phyloP scores from a whole-genome alignment of 805 yeast species.

The Metschnikowia hibisci region DNA sequence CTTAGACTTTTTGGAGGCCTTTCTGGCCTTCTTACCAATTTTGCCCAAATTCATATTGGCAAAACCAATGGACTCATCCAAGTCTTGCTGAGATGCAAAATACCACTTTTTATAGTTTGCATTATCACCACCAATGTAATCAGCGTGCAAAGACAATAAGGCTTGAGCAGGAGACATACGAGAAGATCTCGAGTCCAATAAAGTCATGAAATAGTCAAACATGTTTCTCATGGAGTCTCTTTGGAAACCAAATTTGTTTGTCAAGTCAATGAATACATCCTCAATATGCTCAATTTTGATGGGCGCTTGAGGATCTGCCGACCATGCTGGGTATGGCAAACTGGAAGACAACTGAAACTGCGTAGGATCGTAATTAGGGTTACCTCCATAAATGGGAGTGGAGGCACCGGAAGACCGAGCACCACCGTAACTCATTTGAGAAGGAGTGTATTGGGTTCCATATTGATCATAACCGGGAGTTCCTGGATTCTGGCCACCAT shows the following conservation, averaged over 20 bases:
- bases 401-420: constrained; percentile 87
- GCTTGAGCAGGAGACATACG: constrained; percentile 92
- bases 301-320: constrained; percentile 90
- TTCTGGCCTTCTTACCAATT: constrained; percentile 72
- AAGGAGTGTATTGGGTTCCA: constrained; percentile 74
- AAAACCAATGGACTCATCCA: constrained; percentile 81
- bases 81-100: constrained; percentile 82
- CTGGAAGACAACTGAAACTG: constrained; percentile 65
- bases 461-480: constrained; percentile 66
- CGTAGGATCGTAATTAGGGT: constrained; percentile 53
- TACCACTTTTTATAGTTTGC: constrained; percentile 87
- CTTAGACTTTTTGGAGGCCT: constrained; percentile 76
- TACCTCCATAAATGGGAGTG: constrained; percentile 83
- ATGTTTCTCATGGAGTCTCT: constrained; percentile 90
- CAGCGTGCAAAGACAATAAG: constrained; percentile 75
- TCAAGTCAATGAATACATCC: constrained; percentile 77
- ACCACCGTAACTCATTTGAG: constrained; percentile 83
- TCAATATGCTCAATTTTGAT: constrained; percentile 78
- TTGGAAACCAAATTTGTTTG: constrained; percentile 85
- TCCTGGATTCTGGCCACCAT: constrained; percentile 51
- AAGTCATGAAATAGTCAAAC: constrained; percentile 83
- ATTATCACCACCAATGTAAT: constrained; percentile 82
- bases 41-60: constrained; percentile 77
- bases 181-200: constrained; percentile 77
- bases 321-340: constrained; percentile 99